These are phyloP conservation scores for Diaporthe sp. DNA, from an alignment of 2,329 filamentous ascomycete genomes.

Conservation along the genomic window DNA sequence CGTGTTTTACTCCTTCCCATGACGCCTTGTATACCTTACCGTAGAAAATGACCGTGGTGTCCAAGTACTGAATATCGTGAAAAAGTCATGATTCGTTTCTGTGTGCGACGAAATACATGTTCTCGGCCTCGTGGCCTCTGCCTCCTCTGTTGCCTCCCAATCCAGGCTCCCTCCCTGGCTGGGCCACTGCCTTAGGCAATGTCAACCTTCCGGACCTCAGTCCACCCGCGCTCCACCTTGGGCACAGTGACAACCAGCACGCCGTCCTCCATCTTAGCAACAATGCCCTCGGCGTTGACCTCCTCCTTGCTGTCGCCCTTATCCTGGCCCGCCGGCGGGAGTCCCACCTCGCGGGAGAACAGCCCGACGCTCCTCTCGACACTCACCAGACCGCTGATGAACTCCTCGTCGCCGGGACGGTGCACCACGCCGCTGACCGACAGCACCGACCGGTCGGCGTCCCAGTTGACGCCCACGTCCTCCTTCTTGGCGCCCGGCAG, in stretches of 20 bases:
- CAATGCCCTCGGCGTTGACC: constrained; percentile 77
- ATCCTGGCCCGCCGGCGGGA: constrained; percentile 62
- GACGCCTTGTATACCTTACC: background rate
- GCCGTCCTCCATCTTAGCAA: constrained; percentile 84
- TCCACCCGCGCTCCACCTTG: constrained; percentile 77
- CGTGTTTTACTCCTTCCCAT: background rate
- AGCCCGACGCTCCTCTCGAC: constrained; percentile 80
- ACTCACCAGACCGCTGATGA: constrained; percentile 73
- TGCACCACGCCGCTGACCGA: constrained; percentile 80
- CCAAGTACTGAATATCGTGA: background rate
- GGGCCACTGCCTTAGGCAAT: constrained; percentile 51
- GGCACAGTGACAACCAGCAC: constrained; percentile 83
- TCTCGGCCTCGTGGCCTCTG: background rate
- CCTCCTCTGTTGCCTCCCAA: background rate
- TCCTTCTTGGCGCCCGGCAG: constrained; percentile 85
- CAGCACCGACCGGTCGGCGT: constrained; percentile 75
- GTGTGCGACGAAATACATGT: constrained; percentile 15
- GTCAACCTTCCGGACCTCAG: constrained; percentile 72
- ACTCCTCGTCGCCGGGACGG: constrained; percentile 78
- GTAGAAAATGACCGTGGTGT: background rate
- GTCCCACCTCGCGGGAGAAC: constrained; percentile 78
- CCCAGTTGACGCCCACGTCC: constrained; percentile 83
- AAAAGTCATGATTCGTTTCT: constrained; percentile 4
- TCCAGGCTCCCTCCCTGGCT: constrained; percentile 51
- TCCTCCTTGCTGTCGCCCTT: constrained; percentile 64